Base-by-base conservation (phyloP, 345 rosid genomes). In the Moringa oleifera region DNA sequence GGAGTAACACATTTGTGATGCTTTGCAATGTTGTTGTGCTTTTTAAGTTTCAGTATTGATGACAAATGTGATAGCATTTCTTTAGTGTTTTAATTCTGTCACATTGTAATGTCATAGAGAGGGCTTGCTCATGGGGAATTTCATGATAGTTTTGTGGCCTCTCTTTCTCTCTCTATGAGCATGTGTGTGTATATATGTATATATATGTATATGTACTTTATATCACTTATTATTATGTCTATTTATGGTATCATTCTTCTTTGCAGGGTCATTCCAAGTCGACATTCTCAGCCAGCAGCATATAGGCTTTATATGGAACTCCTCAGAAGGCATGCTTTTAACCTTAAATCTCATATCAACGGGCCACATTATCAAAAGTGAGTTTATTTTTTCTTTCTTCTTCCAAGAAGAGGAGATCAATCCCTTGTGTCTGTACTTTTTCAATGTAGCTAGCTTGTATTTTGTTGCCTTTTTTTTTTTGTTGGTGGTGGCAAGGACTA, bases 281-380 rank as follows among this genome's bases (percentile, higher is more conserved):
- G 99, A 67, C 60, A 50, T 61, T 71, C 73, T 24, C 92, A 80
- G 50, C 81, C 80, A 19, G 85, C 83, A 6, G 95, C 96, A 15
- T 94, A 87, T 64, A 83, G 97, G 67, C 86, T 94, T 33, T 91
- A 86, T 71, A 47, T 88, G 81, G 99, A 94, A 73, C 93, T 94
- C 16, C 78, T 89, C 37, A 87, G 79, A 71, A 80, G 96, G 68
- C 75, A 88, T 51, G 86, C 78, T 33, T 85, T 87, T 72, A 51
- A 69, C 5, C 76, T 83, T 50, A 77, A 79, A 62, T 77, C 76
- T 63, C 90, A 82, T 58, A 73, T 81, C 25, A 75, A 24, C 51
- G 80, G 80, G 8, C 79, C 83, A 50, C 82, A 88, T 58, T 77
- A 76, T 72, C 74, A 75, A 0, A 77, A 68, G 97, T 94, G 72